Percentiles rank a stretch among this genome's conserved stretches.
phyloP scores from a whole-genome alignment of 2,329 filamentous ascomycete genomes.

The Davidsoniella eucalypti region DNA sequence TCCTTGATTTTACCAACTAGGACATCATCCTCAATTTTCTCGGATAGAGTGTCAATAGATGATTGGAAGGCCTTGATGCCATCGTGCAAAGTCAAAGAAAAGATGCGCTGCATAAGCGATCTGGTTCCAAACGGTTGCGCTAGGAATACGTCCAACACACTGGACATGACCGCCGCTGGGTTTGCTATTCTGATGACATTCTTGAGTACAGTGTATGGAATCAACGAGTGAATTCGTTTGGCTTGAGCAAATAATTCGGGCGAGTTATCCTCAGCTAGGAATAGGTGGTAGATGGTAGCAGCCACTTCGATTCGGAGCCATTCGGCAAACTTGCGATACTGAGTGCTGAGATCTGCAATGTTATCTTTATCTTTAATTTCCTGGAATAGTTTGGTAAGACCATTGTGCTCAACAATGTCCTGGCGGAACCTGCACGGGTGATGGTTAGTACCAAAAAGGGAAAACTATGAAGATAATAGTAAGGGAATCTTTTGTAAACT shows the following conservation, averaged over 20 bases:
- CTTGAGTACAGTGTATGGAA: constrained; percentile 86
- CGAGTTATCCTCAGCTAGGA: constrained; percentile 95
- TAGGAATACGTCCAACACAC: constrained; percentile 83
- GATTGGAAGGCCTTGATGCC: constrained; percentile 76
- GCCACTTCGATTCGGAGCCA: constrained; percentile 96
- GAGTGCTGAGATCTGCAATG: constrained; percentile 75
- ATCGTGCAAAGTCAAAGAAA: constrained; percentile 78
- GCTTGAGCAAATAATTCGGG: constrained; percentile 89
- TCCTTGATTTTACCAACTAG: constrained; percentile 67
- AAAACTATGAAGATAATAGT: too few relatives aligned
- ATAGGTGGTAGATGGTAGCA: constrained; percentile 90
- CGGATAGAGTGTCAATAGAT: constrained; percentile 61
- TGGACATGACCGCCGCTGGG: constrained; percentile 92
- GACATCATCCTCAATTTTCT: constrained; percentile 65
- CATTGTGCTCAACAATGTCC: constrained; percentile 56
- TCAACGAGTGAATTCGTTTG: constrained; percentile 83
- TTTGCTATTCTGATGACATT: constrained; percentile 95
- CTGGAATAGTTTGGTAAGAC: constrained; percentile 77
- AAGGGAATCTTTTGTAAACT: too few relatives aligned
- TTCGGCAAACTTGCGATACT: constrained; percentile 96
- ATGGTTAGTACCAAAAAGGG: too few relatives aligned
- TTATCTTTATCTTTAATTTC: constrained; percentile 84
- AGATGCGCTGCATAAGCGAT: constrained; percentile 85
- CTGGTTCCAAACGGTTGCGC: constrained; percentile 85
- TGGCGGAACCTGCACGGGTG: constrained; percentile 32